A percentile compares a stretch with the other conserved stretches of the same genome.
Conservation (phyloP, 2,329 filamentous ascomycete genomes). For the Volutella citrinella region DNA sequence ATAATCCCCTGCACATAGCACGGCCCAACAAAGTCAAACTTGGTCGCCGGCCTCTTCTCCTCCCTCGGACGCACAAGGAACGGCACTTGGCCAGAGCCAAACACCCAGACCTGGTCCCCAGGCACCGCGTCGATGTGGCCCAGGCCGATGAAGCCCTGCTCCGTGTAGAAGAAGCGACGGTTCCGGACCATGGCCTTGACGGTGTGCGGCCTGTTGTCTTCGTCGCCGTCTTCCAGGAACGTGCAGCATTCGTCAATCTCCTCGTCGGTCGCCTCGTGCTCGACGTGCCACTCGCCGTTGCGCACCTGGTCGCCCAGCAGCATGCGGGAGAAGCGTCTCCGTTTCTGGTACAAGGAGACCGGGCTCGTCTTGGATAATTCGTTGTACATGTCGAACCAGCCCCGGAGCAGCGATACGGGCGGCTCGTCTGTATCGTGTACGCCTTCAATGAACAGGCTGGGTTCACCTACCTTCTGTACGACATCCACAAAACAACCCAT, state of each 20-base stretch:
- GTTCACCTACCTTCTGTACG: too few relatives aligned
- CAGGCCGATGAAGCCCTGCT: slow-evolving; percentile 7
- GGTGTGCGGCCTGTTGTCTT: background rate
- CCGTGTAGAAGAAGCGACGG: slow-evolving; percentile 8
- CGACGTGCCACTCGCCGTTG: background rate
- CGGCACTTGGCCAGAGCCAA: slow-evolving; percentile 8
- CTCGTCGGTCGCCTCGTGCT: background rate
- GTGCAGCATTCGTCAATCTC: slow-evolving; percentile 3
- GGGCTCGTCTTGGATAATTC: too few relatives aligned
- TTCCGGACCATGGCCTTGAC: slow-evolving; percentile 5
- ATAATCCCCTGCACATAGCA: slow-evolving; percentile 14
- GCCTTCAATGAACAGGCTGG: too few relatives aligned
- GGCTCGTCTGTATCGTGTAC: too few relatives aligned
- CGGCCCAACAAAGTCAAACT: slow-evolving; percentile 10
- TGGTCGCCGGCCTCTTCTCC: background rate
- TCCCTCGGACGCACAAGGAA: slow-evolving; percentile 4
- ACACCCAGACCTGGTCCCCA: slow-evolving; percentile 8
- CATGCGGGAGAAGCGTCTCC: too few relatives aligned
- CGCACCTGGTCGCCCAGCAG: slow-evolving; percentile 4
- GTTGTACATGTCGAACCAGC: too few relatives aligned
- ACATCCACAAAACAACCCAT: too few relatives aligned
- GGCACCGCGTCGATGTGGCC: slow-evolving; percentile 9
- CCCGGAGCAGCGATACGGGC: too few relatives aligned
- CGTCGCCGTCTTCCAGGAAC: slow-evolving; percentile 4
- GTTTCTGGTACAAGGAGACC: too few relatives aligned